Evolutionary conservation across 2,329 filamentous ascomycete genomes (phyloP), one percentile per base, ranked within the genome.

Genomic region (Trichophyton benhamiae): DNA sequence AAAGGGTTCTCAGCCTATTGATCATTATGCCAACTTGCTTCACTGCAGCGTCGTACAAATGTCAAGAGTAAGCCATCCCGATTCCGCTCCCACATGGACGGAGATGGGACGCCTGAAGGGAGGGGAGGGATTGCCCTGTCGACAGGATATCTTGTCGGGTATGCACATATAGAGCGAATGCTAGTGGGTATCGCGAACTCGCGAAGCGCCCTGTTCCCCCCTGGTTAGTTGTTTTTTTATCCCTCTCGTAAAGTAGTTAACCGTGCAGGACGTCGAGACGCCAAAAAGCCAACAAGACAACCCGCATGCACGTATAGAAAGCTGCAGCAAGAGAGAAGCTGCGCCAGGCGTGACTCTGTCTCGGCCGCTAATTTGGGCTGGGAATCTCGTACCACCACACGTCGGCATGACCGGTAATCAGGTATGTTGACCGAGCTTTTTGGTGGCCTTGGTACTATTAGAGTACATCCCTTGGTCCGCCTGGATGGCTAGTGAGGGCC

Each of bases 141-240:
- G 33, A 38, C 33, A 38, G 11, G 9, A 13, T 38, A 38, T 38
- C 33, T 38, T 4, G 33, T 38, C 9, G 52, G 52, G 27, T 52
- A 36, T 36, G 52, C 30, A 55, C 52, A 36, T 33, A 20, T 13
- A 36, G 22, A 36, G 27, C 52, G 52, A 36, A 55, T 33, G 27
- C 27, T 55, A 55, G 52, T 55, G 52, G 27, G 52, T 55, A 55
- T 20, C n/a, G 52, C 52, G 52, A 55, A 55, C 27, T 27, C 52
- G 52, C 52, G 52, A 55, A 55, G 52, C 52, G 52, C 52, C 52
- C 38, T 36, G 52, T 8, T 15, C 9, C 8, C 27, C n/a, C n/a
- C 27, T 30, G 27, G 27, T 7, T 36, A 20, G 20, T 22, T 52
- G 2, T 36, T 38, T 9, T 13, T 13, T 13, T 38, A 38, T 38